These are phyloP conservation scores for Ceratobasidium sp. DNA, from an alignment of 1,284 basidiomycete species.

Conservation along the genomic window DNA sequence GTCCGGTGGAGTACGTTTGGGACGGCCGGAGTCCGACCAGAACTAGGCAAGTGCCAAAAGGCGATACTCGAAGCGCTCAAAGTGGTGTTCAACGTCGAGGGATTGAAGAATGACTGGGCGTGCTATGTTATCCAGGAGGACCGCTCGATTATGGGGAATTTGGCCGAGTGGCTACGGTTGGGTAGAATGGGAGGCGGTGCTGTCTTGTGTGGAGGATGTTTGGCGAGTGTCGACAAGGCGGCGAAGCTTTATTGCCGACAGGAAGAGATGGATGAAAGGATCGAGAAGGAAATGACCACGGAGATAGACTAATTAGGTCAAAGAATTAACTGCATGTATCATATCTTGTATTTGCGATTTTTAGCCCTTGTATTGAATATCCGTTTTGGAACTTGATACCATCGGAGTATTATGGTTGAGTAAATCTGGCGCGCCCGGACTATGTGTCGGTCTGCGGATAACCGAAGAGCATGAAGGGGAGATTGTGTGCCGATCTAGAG, in stretches of 20 bases:
- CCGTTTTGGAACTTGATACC: no score
- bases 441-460: no score
- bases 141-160: background rate
- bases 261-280: conserved; percentile 14
- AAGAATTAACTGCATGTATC: no score
- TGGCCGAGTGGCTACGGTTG: conserved; percentile 1
- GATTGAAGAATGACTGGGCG: background rate
- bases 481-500: no score
- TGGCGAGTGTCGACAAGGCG: conserved; percentile 11
- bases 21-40: background rate
- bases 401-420: no score
- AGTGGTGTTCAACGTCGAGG: conserved; percentile 11
- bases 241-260: conserved; percentile 11
- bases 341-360: no score
- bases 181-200: background rate
- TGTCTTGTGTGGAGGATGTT: background rate
- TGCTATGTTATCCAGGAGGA: background rate
- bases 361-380: no score
- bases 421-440: no score
- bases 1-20: background rate
- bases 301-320: background rate
- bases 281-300: background rate
- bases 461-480: no score
- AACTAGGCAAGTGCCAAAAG: conserved; percentile 21
- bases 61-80: conserved; percentile 13